phyloP scores from a whole-genome alignment of 495 filamentous ascomycete species.

The Lophiostoma macrostomum region DNA sequence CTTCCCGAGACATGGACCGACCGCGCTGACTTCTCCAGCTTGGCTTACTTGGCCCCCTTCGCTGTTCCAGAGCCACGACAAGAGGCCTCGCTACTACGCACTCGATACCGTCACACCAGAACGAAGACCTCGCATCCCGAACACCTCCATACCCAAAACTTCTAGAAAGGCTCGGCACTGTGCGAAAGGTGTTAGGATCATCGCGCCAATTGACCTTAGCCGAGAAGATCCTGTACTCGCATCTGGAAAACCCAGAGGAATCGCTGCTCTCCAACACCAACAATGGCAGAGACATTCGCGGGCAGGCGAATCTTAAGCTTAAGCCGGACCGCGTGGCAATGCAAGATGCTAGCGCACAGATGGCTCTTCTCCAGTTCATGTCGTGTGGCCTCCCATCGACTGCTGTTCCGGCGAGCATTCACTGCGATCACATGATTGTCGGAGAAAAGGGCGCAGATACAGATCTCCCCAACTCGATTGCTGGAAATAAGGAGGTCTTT shows the following conservation, averaged over 20 bases:
- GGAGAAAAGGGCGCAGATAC: conserved; percentile 84
- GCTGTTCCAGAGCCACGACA: not conserved
- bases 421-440: conserved; percentile 99
- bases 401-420: conserved; percentile 95
- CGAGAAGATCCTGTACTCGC: conserved; percentile 97
- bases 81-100: conserved; percentile 33
- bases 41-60: conserved; percentile 4
- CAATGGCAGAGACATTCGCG: conserved; percentile 77
- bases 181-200: conserved; percentile 68
- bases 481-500: conserved; percentile 94
- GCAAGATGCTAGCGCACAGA: conserved; percentile 98
- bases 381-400: conserved; percentile 85
- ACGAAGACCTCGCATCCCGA: conserved; percentile 45
- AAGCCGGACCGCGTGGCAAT: conserved; percentile 97
- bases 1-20: not conserved
- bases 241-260: conserved; percentile 83
- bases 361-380: conserved; percentile 99
- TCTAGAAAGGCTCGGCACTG: conserved; percentile 55
- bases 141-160: conserved; percentile 65
- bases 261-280: conserved; percentile 73
- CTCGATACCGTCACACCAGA: conserved; percentile 1
- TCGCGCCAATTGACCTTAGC: conserved; percentile 74
- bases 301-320: conserved; percentile 90
- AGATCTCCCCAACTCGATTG: conserved; percentile 81
- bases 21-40: conserved; percentile 5